Evolutionary conservation across 495 filamentous ascomycete genomes (phyloP).

Genomic region (Penicillium paxilli): DNA sequence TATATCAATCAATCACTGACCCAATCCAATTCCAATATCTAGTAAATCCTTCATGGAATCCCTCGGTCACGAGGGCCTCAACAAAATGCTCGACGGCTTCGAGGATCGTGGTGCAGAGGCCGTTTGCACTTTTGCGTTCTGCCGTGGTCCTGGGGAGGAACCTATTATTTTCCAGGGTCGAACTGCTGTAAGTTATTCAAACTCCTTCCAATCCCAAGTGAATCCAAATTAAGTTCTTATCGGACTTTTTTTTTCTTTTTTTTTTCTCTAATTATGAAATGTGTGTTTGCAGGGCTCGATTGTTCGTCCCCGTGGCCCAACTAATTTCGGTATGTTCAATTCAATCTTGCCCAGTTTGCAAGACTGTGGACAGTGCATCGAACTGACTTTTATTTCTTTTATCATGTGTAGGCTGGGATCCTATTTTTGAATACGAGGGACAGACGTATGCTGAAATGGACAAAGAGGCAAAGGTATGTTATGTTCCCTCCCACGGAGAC

Average conservation of each 20-base stretch:
- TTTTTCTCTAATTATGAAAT: conserved; percentile 1
- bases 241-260: neutral
- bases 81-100: conserved; percentile 88
- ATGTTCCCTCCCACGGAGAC: too few species aligned
- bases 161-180: conserved; percentile 89
- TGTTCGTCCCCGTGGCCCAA: conserved; percentile 58
- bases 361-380: too few species aligned
- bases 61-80: conserved; percentile 79
- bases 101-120: conserved; percentile 88
- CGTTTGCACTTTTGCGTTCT: conserved; percentile 95
- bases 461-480: conserved; percentile 67
- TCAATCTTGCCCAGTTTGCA: too few species aligned
- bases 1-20: too few species aligned
- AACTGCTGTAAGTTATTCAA: conserved; percentile 47
- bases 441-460: conserved; percentile 98
- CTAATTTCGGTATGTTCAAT: conserved; percentile 71
- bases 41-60: conserved; percentile 92
- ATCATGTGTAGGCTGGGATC: conserved; percentile 90
- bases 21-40: neutral
- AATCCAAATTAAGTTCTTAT: too few species aligned
- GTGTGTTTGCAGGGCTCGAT: conserved; percentile 40
- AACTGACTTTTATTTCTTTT: too few species aligned
- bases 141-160: conserved; percentile 78
- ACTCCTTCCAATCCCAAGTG: too few species aligned
- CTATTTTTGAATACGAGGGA: conserved; percentile 93